A percentile compares a stretch with the other conserved stretches of the same genome.
Conservation (phyloP, 176 grass and related monocot genomes). For the Carex scoparia region DNA sequence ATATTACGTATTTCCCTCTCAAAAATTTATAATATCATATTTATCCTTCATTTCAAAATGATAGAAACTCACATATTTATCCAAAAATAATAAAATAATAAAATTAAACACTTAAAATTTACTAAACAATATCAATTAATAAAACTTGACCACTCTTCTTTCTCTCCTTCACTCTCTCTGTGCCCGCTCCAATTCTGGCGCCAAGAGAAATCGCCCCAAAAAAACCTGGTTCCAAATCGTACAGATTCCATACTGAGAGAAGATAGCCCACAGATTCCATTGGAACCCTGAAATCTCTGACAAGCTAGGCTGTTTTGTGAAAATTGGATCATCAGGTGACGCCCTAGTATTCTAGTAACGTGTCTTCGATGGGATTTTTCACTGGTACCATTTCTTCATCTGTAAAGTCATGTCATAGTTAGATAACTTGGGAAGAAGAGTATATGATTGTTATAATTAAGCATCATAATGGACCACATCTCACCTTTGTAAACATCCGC, state of each 20-base stretch:
- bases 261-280: conserved; percentile 69
- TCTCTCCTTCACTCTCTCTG: too few species aligned
- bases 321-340: conserved; percentile 39
- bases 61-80: too few species aligned
- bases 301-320: conserved; percentile 44
- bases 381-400: conserved; percentile 31
- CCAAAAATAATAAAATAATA: too few species aligned
- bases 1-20: too few species aligned
- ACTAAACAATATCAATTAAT: too few species aligned
- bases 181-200: too few species aligned
- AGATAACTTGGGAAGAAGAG: neutral
- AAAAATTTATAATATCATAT: too few species aligned
- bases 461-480: neutral
- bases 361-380: conserved; percentile 80
- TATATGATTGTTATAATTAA: neutral
- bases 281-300: conserved; percentile 72
- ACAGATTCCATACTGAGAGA: conserved; percentile 49
- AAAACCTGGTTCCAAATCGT: too few species aligned
- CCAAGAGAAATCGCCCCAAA: too few species aligned
- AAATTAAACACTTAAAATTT: too few species aligned
- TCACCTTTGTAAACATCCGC: neutral
- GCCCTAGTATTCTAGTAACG: conserved; percentile 34
- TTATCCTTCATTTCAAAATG: too few species aligned
- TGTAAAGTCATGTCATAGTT: conserved; percentile 36
- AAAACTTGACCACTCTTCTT: too few species aligned